phyloP scores from a whole-genome alignment of 2,329 filamentous ascomycete genomes.

The Trichoderma guizhouense region DNA sequence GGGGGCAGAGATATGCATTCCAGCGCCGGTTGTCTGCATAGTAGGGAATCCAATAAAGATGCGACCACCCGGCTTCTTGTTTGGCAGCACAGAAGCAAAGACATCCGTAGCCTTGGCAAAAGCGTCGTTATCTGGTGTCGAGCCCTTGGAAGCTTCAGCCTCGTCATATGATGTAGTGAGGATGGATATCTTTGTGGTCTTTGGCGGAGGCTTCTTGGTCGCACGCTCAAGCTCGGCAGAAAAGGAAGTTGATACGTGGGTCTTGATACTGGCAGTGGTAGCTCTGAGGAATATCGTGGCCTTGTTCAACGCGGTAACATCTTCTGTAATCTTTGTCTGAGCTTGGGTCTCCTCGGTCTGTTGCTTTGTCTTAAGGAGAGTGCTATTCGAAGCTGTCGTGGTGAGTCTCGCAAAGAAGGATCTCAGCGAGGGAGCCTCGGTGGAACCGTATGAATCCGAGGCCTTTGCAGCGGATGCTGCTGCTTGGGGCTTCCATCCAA shows the following conservation, averaged over 20 bases:
- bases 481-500: slow-evolving; percentile 72
- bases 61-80: slow-evolving; percentile 73
- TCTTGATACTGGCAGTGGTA: slow-evolving; percentile 78
- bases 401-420: slow-evolving; percentile 81
- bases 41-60: slow-evolving; percentile 98
- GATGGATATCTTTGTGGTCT: slow-evolving; percentile 78
- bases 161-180: slow-evolving; percentile 91
- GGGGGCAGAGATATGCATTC: slow-evolving; percentile 91
- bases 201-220: slow-evolving; percentile 95
- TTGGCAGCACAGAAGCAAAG: slow-evolving; percentile 86
- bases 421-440: slow-evolving; percentile 59
- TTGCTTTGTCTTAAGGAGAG: slow-evolving; percentile 49
- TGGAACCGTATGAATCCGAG: slow-evolving; percentile 48
- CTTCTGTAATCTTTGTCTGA: slow-evolving; percentile 63
- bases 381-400: slow-evolving; percentile 49
- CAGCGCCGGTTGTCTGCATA: slow-evolving; percentile 90
- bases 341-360: slow-evolving; percentile 60
- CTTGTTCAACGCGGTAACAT: slow-evolving; percentile 66
- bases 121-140: slow-evolving; percentile 37
- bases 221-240: slow-evolving; percentile 86
- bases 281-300: slow-evolving; percentile 86
- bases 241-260: slow-evolving; percentile 68
- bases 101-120: slow-evolving; percentile 67
- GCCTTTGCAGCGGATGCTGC: slow-evolving; percentile 39
- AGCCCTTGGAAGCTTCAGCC: slow-evolving; percentile 59